Conservation (phyloP, 2,329 filamentous ascomycete species). For the Colletotrichum destructivum region DNA sequence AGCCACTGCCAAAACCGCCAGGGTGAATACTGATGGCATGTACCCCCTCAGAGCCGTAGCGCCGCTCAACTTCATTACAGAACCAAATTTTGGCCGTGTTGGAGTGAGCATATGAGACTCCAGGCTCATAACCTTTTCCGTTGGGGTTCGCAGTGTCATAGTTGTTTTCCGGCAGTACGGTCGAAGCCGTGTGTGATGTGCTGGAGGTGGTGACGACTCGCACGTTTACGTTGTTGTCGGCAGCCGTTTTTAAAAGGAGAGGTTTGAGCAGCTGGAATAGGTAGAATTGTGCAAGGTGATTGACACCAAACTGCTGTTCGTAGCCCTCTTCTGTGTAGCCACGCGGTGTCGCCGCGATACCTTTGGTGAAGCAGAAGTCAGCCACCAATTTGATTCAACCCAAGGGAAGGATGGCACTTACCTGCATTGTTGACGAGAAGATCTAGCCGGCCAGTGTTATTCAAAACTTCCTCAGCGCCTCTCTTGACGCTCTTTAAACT, state of each 20-base stretch:
- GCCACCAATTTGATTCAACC: no score
- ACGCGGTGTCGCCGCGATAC: slow-evolving; percentile 40
- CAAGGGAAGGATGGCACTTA: not conserved
- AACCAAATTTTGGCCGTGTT: slow-evolving; percentile 68
- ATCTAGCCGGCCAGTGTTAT: slow-evolving; percentile 44
- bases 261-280: slow-evolving; percentile 65
- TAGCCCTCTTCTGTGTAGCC: slow-evolving; percentile 44
- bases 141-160: slow-evolving; percentile 52
- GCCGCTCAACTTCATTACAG: slow-evolving; percentile 65
- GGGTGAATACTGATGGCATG: slow-evolving; percentile 52
- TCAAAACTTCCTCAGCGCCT: slow-evolving; percentile 43
- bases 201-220: slow-evolving; percentile 61
- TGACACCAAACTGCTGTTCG: slow-evolving; percentile 64
- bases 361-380: slow-evolving; percentile 4
- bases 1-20: slow-evolving; percentile 1
- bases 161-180: slow-evolving; percentile 54
- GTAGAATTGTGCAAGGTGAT: slow-evolving; percentile 69
- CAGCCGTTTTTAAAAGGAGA: slow-evolving; percentile 56
- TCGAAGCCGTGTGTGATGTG: slow-evolving; percentile 57
- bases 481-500: slow-evolving; percentile 51
- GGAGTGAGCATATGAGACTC: slow-evolving; percentile 60
- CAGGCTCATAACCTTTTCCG: slow-evolving; percentile 53
- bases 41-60: slow-evolving; percentile 35
- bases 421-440: slow-evolving; percentile 61
- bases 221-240: slow-evolving; percentile 55